Base-by-base conservation (phyloP, 257 asterid species). In the Solanum clarkiae region DNA sequence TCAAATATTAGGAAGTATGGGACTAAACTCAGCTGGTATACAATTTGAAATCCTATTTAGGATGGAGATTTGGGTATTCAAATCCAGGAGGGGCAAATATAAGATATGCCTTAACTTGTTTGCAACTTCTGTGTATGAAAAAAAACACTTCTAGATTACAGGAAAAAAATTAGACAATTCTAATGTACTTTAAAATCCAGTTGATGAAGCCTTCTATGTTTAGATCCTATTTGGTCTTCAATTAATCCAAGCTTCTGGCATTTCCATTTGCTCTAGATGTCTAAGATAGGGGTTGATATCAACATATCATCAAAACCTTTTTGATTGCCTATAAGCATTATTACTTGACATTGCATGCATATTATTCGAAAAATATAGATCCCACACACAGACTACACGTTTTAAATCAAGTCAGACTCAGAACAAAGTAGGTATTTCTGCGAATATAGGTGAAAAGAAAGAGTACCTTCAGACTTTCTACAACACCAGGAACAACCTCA, bases 401-500 rank as follows among this genome's bases (percentile, higher is more conserved):
- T 75, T 49, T 1, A 7, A 65, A 66, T 29, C 45, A 29, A 66
- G 11, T 66, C 74, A 29, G 14, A n/a, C 12, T 45, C 80, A 45
- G 57, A n/a, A 45, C 14, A 72, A 72, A 45, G 32, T 6, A 72
- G 56, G 18, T 44, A 42, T 9, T 36, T 36, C 42, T 36, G 6
- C 36, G 44, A 22, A n/a, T 51, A 66, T 12, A 18, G 69, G 22
- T 53, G 47, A 44, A 10, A 44, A 56, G 36, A 74, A 74, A 51
- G 10, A 15, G 14, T 63, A 54, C 71, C 98, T 97, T 97, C 45
- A 97, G 92, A 93, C 99, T 97, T 81, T 97, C 99, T 6, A 97
- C 98, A 54, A 97, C 98, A 82, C 99, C 98, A 36, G 98, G 98
- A 90, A 95, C 98, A 63, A 97, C 99, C 98, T 97, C 98, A 86